Conservation (phyloP, 2,329 filamentous ascomycete species). For the Paecilomyces niveus region DNA sequence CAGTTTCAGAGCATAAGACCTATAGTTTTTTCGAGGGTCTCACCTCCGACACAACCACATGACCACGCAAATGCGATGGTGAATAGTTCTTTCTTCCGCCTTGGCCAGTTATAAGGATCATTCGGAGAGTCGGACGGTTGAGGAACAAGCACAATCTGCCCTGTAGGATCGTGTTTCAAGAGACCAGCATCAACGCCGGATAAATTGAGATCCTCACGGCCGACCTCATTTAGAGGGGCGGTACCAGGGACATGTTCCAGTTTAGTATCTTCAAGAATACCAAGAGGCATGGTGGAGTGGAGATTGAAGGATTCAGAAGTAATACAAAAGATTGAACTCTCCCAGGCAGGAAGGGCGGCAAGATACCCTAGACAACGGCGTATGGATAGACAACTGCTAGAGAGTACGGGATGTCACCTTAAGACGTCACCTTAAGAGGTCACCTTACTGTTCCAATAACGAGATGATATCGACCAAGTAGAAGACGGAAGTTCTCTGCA, state of each 20-base stretch:
- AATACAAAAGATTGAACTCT: background rate
- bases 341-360: background rate
- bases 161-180: slow-evolving; percentile 27
- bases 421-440: background rate
- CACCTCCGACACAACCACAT: slow-evolving; percentile 36
- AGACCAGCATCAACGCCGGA: slow-evolving; percentile 17
- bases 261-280: slow-evolving; percentile 21
- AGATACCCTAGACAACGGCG: background rate
- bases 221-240: slow-evolving; percentile 18
- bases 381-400: background rate
- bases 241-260: slow-evolving; percentile 25
- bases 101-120: slow-evolving; percentile 19
- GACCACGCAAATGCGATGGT: slow-evolving; percentile 34
- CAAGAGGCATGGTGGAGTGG: slow-evolving; percentile 19
- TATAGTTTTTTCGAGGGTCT: background rate
- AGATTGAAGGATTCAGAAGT: background rate
- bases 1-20: background rate
- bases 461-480: background rate
- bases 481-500: background rate
- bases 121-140: slow-evolving; percentile 18
- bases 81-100: slow-evolving; percentile 28
- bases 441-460: background rate
- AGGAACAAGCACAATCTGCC: slow-evolving; percentile 17
- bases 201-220: slow-evolving; percentile 7
- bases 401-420: no score